Evolutionary conservation across 495 filamentous ascomycete genomes (phyloP).

Genomic region (Clohesyomyces aquaticus): DNA sequence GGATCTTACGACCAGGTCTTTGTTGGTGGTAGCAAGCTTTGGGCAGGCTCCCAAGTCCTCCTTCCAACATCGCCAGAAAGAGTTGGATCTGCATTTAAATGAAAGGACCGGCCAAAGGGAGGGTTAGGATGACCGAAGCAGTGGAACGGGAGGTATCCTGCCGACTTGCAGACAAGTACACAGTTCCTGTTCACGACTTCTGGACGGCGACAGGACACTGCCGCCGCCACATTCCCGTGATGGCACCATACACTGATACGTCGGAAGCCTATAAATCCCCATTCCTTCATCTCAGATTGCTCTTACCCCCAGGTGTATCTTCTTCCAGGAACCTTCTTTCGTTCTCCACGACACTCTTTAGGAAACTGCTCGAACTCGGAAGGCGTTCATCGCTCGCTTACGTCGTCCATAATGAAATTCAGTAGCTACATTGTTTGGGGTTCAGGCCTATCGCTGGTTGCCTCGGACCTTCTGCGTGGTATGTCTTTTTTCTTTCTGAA

Average conservation of each 20-base stretch:
- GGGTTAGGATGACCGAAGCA: background rate
- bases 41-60: background rate
- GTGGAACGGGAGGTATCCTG: constrained; percentile 1
- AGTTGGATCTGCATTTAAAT: background rate
- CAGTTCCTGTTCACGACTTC: background rate
- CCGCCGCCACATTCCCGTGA: background rate
- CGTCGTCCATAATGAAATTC: constrained; percentile 12
- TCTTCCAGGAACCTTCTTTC: constrained; percentile 1
- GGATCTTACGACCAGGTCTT: background rate
- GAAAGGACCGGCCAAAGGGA: background rate
- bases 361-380: background rate
- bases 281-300: background rate
- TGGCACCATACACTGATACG: background rate
- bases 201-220: background rate
- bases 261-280: background rate
- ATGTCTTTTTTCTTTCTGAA: background rate
- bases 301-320: constrained; percentile 3
- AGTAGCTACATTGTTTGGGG: background rate
- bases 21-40: background rate
- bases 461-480: constrained; percentile 12
- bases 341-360: constrained; percentile 2
- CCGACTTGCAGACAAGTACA: constrained; percentile 15
- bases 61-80: background rate
- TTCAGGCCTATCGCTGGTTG: constrained; percentile 2
- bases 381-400: background rate